Evolutionary conservation across 2,329 filamentous ascomycete genomes (phyloP), one percentile per base, ranked within the genome.

Genomic region (Colletotrichum sublineola): DNA sequence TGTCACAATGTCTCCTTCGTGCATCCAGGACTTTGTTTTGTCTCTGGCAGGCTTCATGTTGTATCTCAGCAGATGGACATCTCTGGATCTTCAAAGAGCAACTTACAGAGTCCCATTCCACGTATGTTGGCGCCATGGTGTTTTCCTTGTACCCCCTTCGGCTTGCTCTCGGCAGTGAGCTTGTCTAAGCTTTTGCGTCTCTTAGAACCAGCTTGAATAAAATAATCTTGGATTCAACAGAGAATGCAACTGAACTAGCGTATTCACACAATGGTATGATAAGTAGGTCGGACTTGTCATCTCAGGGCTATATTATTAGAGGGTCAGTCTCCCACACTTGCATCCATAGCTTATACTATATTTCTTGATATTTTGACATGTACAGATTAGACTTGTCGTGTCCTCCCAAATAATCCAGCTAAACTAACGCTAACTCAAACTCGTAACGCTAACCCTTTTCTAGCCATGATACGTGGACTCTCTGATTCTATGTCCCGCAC

Each of bases 161-260:
- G 8, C 18, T 18, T 11, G 6, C 1, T 2, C n/a, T 11, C 18
- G 7, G 20, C 44, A 8, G 5, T 2, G 18, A 8, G 18, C 18
- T 11, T n/a, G 8, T 9, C 8, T n/a, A 18, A n/a, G 44, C 7
- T 9, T 46, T 46, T 9, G 2, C 9, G 44, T n/a, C 2, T 2
- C 2, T 46, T 46, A 20, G 7, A 46, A n/a, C 2, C 8, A n/a
- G 8, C 3, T 20, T 5, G 8, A n/a, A 11, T 3, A 11, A 11
- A n/a, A n/a, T n/a, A 2, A 6, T 5, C 2, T n/a, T 9, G 8
- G 8, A 9, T n/a, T 1, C 3, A 4, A 6, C 18, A 9, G 1
- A 11, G 20, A 11, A 3, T 46, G 3, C 18, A 46, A 9, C 20
- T 3, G 7, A 4, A 8, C 7, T 2, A 4, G 18, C 18, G 44